Base-by-base conservation (phyloP, 1,139 yeast species). In the Hemisphaericaspora lyxosophila region DNA sequence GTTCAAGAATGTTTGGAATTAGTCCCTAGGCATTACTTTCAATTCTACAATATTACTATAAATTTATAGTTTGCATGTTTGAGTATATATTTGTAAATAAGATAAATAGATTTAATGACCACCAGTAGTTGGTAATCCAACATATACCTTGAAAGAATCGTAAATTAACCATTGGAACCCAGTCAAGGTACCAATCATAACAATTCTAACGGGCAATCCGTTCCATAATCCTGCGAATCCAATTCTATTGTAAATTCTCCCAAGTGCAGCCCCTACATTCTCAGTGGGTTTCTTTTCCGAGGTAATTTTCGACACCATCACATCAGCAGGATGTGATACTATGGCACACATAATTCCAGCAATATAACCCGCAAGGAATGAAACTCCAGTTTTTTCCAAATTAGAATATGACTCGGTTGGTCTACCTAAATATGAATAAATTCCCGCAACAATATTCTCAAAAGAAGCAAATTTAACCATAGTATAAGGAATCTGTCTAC, bases 241-340 rank as follows among this genome's bases (percentile, higher is more conserved):
- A 55, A 90, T 89, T 55, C 78, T 75, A 38, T 67, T 62, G 62
- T 89, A 90, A 55, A 90, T 88, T 55, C 92, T 78, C 47, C 69
- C 56, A 39, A 85, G 71, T 13, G 95, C 95, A 35, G 70, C 67
- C 30, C 82, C 82, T 54, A 77, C 71, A 6, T 82, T 57, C 66
- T 88, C 96, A 40, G 75, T 75, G 22, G 84, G 70, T 50, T 72
- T 67, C 55, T 82, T 81, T 48, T 85, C 92, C 43, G 85, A 74
- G 59, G 86, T 89, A 54, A 90, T 78, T 75, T 89, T 86, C 39
- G 96, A 86, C 26, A 90, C 97, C 95, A 90, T 83, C 32, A 89
- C 96, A 65, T 90, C 97, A 28, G 97, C 97, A 31, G 97, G 97
- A 64, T 90, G 97, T 17, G 96, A 89, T 14, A 88, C 94, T 39